Evolutionary conservation across 1,284 basidiomycete species (phyloP), one percentile per base, ranked within the genome.

Genomic region (Neolentinus lepideus): DNA sequence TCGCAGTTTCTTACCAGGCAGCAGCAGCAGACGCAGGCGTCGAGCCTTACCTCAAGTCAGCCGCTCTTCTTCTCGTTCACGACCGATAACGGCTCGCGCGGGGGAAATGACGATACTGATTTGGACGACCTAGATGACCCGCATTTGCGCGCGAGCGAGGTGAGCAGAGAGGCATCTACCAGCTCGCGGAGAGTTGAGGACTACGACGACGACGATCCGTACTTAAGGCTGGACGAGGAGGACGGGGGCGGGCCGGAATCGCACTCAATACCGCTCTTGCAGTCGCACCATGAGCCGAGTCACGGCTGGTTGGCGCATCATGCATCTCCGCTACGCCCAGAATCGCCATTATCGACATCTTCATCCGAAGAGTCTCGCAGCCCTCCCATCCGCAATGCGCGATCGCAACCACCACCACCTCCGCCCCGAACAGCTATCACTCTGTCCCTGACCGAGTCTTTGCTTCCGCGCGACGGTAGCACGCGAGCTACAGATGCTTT

Each of bases 31-130:
- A 71, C 73, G 61, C 66, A 21, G 22, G 51, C 19, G n/a, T 6
- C 66, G 56, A 38, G 62, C 51, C 60, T 67, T 54, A 62, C 68
- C 64, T 63, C 71, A 63, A 60, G 69, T 69, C 27, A 76, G 71
- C 87, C 88, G 56, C 79, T 90, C 66, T 90, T 90, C 75, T 90
- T 85, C 75, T 89, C 87, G 16, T 90, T 90, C 67, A 84, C 84
- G 50, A 87, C 85, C 61, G 84, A 88, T 69, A 77, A 83, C 57
- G 85, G 76, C 57, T 85, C 83, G 63, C 80, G 77, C 64, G 72
- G 70, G 63, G 79, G 75, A 60, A 53, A 60, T 43, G 52, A 54
- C 46, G 59, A 55, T 21, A 56, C 57, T 43, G 66, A 69, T 55
- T 62, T 72, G 59, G 74, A 78, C 61, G 79, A 82, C 63, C 71